Evolutionary conservation across 495 filamentous ascomycete genomes (phyloP).

Genomic region (Choiromyces venosus): DNA sequence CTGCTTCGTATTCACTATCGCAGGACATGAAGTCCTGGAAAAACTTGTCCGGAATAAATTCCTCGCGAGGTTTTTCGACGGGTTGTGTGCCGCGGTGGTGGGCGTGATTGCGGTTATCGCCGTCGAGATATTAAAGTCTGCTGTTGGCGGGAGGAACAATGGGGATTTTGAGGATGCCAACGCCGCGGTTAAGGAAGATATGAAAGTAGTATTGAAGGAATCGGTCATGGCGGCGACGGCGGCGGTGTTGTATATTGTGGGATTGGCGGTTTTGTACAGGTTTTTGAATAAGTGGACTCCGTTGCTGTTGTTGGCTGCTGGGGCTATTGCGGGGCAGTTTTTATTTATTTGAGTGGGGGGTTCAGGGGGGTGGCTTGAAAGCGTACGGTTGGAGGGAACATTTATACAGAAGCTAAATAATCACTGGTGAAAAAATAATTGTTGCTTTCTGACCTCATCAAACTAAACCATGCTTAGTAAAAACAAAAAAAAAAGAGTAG

Average conservation of each 20-base stretch:
- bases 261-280: constrained; percentile 40
- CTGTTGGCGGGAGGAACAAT: constrained; percentile 22
- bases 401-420: too few species aligned
- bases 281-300: constrained; percentile 40
- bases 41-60: constrained; percentile 44
- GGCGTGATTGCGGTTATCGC: constrained; percentile 45
- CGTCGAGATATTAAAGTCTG: constrained; percentile 37
- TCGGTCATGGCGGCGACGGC: constrained; percentile 10
- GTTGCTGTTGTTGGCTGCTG: constrained; percentile 32
- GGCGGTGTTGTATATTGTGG: constrained; percentile 37
- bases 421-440: too few species aligned
- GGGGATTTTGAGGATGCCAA: neutral
- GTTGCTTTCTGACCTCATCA: too few species aligned
- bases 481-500: too few species aligned
- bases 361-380: too few species aligned
- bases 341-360: constrained; percentile 26
- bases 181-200: neutral
- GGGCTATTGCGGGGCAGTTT: constrained; percentile 41
- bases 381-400: too few species aligned
- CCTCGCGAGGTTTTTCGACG: constrained; percentile 44
- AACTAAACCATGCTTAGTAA: too few species aligned
- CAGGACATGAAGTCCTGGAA: constrained; percentile 42
- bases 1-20: constrained; percentile 45
- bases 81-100: constrained; percentile 44
- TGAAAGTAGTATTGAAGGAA: constrained; percentile 1